Conservation (phyloP, 257 asterid genomes). For the Capsicum chinense region DNA sequence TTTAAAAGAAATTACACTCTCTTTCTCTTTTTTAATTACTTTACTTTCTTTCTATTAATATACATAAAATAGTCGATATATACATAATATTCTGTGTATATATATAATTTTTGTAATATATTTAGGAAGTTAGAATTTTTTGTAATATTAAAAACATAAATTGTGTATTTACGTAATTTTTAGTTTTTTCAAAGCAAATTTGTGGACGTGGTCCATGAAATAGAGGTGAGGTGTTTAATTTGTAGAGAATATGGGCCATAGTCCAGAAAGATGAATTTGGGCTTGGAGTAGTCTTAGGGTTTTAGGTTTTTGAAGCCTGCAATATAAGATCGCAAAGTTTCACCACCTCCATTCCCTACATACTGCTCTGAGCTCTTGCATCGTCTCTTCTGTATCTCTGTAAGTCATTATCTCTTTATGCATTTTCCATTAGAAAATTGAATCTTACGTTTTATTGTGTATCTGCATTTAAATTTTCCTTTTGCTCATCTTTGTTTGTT, state of each 20-base stretch:
- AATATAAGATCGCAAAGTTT: neutral
- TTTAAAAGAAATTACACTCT: too few relatives aligned
- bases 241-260: neutral
- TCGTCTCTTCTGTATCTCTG: neutral
- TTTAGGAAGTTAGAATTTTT: too few relatives aligned
- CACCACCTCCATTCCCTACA: neutral
- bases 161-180: too few relatives aligned
- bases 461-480: neutral
- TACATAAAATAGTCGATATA: too few relatives aligned
- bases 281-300: neutral
- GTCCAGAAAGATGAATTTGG: neutral
- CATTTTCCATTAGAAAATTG: neutral
- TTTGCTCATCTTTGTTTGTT: neutral
- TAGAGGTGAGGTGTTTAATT: neutral
- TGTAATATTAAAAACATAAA: too few relatives aligned
- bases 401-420: neutral
- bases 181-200: neutral
- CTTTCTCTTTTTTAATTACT: too few relatives aligned
- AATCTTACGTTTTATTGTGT: neutral
- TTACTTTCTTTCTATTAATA: too few relatives aligned
- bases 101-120: too few relatives aligned
- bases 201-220: neutral
- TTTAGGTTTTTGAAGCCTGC: slow-evolving; percentile 21
- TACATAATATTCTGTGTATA: too few relatives aligned
- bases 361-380: neutral